A percentile compares a stretch with the other conserved stretches of the same genome.
These are phyloP conservation scores for Russula vinacea DNA, from an alignment of 768 basidiomycete genomes.

Conservation along the genomic window DNA sequence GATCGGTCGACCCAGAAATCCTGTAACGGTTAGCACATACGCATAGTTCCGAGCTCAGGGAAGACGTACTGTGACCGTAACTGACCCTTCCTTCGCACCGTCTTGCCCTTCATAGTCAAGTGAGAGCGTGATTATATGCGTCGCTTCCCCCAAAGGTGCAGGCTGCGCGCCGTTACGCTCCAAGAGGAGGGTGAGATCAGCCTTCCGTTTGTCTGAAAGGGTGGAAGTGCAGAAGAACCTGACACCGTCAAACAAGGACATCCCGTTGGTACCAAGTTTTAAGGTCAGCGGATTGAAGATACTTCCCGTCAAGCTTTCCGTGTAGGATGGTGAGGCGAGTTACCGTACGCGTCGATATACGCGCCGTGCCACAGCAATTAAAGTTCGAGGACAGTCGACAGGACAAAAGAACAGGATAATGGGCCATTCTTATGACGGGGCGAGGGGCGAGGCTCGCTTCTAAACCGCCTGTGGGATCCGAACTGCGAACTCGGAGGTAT, in stretches of 20 bases:
- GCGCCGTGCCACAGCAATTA: not conserved
- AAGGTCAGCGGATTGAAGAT: not conserved
- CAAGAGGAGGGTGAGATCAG: conserved; percentile 16
- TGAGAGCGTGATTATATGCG: conserved; percentile 26
- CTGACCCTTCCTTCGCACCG: conserved; percentile 11
- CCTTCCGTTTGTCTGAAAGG: conserved; percentile 17
- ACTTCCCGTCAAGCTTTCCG: no score
- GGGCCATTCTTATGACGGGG: no score
- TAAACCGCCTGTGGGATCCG: no score
- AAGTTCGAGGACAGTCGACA: no score
- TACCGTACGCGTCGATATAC: not conserved
- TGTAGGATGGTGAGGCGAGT: not conserved
- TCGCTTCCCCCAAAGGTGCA: conserved; percentile 18
- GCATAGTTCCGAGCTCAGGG: not conserved
- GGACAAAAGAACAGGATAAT: no score
- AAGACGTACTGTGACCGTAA: conserved; percentile 22
- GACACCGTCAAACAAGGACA: conserved; percentile 29
- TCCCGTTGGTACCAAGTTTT: not conserved
- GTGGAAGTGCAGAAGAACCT: conserved; percentile 24
- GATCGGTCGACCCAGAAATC: conserved; percentile 29
- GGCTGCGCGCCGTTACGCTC: conserved; percentile 23
- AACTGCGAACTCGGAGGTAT: no score
- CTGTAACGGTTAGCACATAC: conserved; percentile 2
- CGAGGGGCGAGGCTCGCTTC: no score
- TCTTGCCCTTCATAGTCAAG: conserved; percentile 27